These are phyloP conservation scores for Cenococcum geophilum DNA, from an alignment of 495 filamentous ascomycete genomes.

Conservation along the genomic window DNA sequence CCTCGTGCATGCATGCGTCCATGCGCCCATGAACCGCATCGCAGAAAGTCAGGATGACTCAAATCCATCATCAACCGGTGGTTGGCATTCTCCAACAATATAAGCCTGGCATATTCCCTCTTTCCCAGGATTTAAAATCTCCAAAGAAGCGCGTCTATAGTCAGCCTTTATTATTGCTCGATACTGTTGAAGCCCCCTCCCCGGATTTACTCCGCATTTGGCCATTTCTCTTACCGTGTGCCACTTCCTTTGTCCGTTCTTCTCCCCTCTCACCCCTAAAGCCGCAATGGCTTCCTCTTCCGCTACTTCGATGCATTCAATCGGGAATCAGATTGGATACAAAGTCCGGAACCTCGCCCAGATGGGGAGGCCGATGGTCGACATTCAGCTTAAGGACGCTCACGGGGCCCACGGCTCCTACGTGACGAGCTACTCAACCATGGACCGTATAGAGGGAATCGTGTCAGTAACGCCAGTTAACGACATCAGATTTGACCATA, in stretches of 20 bases:
- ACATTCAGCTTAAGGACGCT: conserved; percentile 37
- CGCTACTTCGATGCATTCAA: conserved; percentile 1
- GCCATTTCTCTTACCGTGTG: neutral
- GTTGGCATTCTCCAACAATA: neutral
- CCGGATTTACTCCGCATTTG: conserved; percentile 3
- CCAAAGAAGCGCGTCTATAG: neutral
- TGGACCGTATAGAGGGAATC: conserved; percentile 54
- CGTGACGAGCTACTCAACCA: conserved; percentile 52
- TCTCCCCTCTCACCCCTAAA: conserved; percentile 7
- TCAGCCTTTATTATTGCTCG: neutral
- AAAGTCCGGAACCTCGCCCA: conserved; percentile 27
- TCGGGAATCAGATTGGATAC: conserved; percentile 26
- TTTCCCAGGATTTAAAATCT: too few species aligned
- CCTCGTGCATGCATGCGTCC: neutral
- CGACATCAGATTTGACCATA: conserved; percentile 69
- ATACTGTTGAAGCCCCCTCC: neutral
- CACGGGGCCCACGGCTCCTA: conserved; percentile 35
- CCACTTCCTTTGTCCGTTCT: conserved; percentile 1
- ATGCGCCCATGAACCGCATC: too few species aligned
- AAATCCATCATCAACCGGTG: neutral
- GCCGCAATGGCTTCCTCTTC: neutral
- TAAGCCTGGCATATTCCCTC: neutral
- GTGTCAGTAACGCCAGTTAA: conserved; percentile 54
- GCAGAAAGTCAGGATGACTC: neutral
- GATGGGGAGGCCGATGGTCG: conserved; percentile 30